Base-by-base conservation (phyloP, 192 early-diverging fungal species). In the Anaeromyces robustus region DNA sequence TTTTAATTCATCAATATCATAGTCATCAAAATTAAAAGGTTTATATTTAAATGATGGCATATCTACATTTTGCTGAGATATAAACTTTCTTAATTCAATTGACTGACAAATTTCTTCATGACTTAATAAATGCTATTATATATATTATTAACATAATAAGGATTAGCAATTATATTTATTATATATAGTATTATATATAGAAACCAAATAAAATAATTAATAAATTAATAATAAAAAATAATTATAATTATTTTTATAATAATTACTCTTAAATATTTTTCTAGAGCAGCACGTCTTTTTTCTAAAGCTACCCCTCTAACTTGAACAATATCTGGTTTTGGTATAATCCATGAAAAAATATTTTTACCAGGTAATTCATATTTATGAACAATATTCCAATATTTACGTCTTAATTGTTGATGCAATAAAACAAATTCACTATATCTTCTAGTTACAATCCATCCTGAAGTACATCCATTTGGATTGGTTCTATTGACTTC, bases 371-470 rank as follows among this genome's bases (percentile, higher is more conserved):
- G 95, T 41, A 96, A 88, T 26, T 95, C 95, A 30, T 89, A 87
- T 22, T 84, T 79, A 13, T 89, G 86, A 80, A 96, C 91, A 18
- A 88, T 82, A 18, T 22, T 52, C 0, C 91, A 87, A 81, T 88
- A 91, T 29, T 84, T 81, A 1, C 85, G 82, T 30, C 88, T 89
- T 29, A 98, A 85, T 16, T 87, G 84, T 32, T 91, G 90, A 82
- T 98, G 95, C 81, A 98, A 84, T 0, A 89, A 86, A 79, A 91
- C 89, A 84, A 98, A 97, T 85, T 98, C 95, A n/a, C 90, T 90
- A 84, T 94, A 96, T 5, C 96, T 85, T 12, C 94, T 87, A 3
- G 88, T 87, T n/a, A 94, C 91, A 26, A 94, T 87, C 94, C 94
- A 94, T 6, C 93, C 92, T 0, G 89, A 92, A 2, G 86, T 86